Percentiles rank a stretch among this genome's conserved stretches.
Conservation (phyloP, 352 stramenopile genomes). For the Pilasporangium apinafurcum region DNA sequence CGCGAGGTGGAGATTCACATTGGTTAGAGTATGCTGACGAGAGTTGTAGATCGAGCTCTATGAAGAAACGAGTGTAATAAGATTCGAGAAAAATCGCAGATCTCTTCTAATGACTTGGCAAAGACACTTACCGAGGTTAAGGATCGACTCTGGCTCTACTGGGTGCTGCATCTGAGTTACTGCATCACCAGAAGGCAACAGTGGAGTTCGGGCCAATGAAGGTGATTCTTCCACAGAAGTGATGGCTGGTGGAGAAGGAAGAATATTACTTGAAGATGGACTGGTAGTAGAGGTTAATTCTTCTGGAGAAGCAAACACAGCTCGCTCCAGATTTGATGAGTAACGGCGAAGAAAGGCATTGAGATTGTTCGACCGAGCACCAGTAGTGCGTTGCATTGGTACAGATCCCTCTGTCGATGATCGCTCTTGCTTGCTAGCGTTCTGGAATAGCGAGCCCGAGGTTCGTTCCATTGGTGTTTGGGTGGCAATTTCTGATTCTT, state of each 20-base stretch:
- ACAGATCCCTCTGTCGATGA: no score
- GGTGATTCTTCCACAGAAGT: no score
- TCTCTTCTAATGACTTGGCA: constrained; percentile 6
- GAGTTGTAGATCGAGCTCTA: constrained; percentile 18
- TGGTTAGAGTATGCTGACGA: constrained; percentile 39
- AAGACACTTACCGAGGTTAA: no score
- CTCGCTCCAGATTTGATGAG: constrained; percentile 52
- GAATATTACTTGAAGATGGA: no score
- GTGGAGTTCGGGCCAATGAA: no score
- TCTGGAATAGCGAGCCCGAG: no score
- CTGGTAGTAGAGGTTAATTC: no score
- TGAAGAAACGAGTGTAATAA: neutral
- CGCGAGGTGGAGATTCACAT: constrained; percentile 22
- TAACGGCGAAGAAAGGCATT: constrained; percentile 63
- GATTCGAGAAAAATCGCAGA: neutral
- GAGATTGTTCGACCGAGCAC: constrained; percentile 45
- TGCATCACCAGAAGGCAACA: no score
- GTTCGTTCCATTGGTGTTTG: constrained; percentile 3
- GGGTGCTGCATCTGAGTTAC: no score
- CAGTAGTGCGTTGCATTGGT: constrained; percentile 6
- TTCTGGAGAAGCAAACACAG: constrained; percentile 5
- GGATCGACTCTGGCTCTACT: no score
- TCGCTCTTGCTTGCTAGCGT: no score
- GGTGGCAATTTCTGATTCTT: constrained; percentile 1
- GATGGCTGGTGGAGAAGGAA: no score